Evolutionary conservation across 768 basidiomycete genomes (phyloP).

Genomic region (Tylopilus sp.): DNA sequence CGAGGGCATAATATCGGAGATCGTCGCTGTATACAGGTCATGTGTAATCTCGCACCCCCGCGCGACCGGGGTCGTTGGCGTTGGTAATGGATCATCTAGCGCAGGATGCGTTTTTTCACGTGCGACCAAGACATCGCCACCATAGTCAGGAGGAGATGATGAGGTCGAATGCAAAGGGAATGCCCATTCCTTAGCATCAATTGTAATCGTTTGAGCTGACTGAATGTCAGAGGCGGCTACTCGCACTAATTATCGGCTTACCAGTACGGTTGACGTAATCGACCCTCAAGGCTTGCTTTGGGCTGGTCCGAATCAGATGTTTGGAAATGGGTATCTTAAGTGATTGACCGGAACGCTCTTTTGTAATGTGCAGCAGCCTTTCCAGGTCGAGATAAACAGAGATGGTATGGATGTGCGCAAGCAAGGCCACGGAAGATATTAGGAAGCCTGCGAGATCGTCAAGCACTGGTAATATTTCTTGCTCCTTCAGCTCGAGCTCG

Average conservation of each 20-base stretch:
- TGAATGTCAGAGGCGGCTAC: neutral
- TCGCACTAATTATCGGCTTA: neutral
- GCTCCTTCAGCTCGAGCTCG: constrained; percentile 6
- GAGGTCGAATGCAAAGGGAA: neutral
- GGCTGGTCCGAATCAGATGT: neutral
- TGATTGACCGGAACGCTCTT: neutral
- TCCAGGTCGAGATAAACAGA: neutral
- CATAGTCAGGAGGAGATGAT: neutral
- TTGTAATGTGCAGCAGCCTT: neutral
- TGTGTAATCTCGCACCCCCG: no score
- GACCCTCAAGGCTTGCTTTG: no score
- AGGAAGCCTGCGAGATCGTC: constrained; percentile 11
- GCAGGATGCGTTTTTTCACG: neutral
- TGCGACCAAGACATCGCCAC: neutral
- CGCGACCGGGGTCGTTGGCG: neutral
- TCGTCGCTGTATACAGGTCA: constrained; percentile 13
- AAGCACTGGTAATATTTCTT: constrained; percentile 4
- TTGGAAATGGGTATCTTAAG: neutral
- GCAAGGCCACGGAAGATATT: constrained; percentile 12
- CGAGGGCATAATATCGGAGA: neutral
- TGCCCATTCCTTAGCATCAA: no score
- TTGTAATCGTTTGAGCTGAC: no score
- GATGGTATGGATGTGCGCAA: no score
- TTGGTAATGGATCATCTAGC: neutral
- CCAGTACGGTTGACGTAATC: constrained; percentile 8